These are phyloP conservation scores for Tricholoma hemisulphureum DNA, from an alignment of 768 basidiomycete genomes.

Conservation along the genomic window DNA sequence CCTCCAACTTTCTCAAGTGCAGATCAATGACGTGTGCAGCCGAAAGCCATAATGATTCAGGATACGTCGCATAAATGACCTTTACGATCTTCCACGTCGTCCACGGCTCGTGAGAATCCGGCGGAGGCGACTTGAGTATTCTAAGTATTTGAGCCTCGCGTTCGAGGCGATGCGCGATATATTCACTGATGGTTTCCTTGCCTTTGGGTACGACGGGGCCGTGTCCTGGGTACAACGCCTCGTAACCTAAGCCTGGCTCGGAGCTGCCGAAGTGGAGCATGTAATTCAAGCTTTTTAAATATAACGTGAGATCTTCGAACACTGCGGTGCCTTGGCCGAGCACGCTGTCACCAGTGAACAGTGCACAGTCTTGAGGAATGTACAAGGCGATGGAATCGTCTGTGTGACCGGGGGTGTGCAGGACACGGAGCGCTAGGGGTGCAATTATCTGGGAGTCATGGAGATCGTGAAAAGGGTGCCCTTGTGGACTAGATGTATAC, in stretches of 20 bases:
- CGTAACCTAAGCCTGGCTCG: conserved; percentile 29
- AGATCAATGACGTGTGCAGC: conserved; percentile 68
- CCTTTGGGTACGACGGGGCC: conserved; percentile 76
- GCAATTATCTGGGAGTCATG: conserved; percentile 52
- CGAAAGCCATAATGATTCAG: conserved; percentile 65
- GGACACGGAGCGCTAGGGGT: conserved; percentile 52
- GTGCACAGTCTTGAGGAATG: conserved; percentile 62
- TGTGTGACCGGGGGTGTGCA: conserved; percentile 92
- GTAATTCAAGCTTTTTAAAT: conserved; percentile 60
- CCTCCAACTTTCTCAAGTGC: conserved; percentile 72
- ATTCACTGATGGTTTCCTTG: conserved; percentile 56
- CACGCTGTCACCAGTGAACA: conserved; percentile 91
- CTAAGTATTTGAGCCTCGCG: conserved; percentile 77
- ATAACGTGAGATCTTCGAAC: conserved; percentile 78
- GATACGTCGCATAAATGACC: conserved; percentile 69
- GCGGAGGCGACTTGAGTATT: conserved; percentile 40
- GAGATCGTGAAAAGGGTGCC: conserved; percentile 56
- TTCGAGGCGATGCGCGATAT: conserved; percentile 78
- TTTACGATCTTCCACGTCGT: conserved; percentile 66
- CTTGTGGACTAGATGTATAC: conserved; percentile 45
- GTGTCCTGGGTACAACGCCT: conserved; percentile 81
- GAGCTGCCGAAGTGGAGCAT: conserved; percentile 47
- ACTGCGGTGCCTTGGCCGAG: conserved; percentile 89
- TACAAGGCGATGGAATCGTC: conserved; percentile 77
- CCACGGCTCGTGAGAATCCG: conserved; percentile 34